Base-by-base conservation (phyloP, 345 rosid genomes). In the Erysimum cheiranthoides region DNA sequence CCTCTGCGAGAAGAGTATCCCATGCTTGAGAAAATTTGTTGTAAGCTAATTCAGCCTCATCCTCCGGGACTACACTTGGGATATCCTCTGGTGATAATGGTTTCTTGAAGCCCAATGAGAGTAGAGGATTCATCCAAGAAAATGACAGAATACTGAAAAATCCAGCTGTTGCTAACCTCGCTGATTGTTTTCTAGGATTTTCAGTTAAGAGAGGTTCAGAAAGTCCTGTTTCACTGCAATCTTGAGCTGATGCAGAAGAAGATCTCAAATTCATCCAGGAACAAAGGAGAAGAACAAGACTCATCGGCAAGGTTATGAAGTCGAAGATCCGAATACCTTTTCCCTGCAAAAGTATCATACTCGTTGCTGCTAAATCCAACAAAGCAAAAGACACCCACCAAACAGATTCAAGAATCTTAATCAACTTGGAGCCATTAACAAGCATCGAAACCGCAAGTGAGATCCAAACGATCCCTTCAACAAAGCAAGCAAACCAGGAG, bases 311-410 rank as follows among this genome's bases (percentile, higher is more conserved):
- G 40, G 90, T 69, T 10, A 85, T 21, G 10, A 80, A 2, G 56
- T 85, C 85, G 2, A 86, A 63, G 53, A 79, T 49, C 60, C 65
- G 69, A 39, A 88, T 68, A n/a, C 75, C 61, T 8, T 60, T 46
- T 39, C 83, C 80, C 40, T 70, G 80, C 6, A 65, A 47, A 38
- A 91, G 74, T 52, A 62, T 69, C 52, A 70, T 78, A 51, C 83
- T 64, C 62, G 83, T 81, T 14, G 83, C 61, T 70, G 84, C 87
- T 46, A 87, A 78, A 66, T 74, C 79, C 67, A 88, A 70, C 10
- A 85, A 66, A 65, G 83, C 77, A 57, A 84, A 89, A 30, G 73
- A 78, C n/a, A 86, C 62, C 96, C 95, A 93, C 98, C 98, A 93
- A 28, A 82, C 47, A 32, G 77, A 77, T 65, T 47, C 64, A 13